Conservation (phyloP, 257 asterid genomes). For the Apocynum venetum region DNA sequence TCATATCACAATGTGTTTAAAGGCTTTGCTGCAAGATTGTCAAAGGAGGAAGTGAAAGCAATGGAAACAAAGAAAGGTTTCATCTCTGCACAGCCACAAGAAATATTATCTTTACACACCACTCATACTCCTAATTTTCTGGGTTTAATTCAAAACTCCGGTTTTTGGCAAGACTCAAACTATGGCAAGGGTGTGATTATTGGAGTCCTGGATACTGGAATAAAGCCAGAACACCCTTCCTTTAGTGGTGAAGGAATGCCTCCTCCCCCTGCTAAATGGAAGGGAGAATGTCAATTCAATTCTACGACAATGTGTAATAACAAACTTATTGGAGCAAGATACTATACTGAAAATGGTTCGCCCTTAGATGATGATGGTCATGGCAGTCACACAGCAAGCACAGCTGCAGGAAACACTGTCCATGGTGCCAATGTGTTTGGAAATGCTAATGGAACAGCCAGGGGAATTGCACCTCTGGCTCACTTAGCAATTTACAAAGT, state of each 20-base stretch:
- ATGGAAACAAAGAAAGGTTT: constrained; percentile 18
- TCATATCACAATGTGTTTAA: constrained; percentile 14
- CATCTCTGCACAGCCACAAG: constrained; percentile 7
- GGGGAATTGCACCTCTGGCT: constrained; percentile 18
- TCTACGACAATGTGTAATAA: constrained; percentile 8
- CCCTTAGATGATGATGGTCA: constrained; percentile 9
- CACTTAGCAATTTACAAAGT: constrained; percentile 20
- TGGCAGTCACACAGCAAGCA: constrained; percentile 21
- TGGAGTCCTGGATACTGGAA: constrained; percentile 18
- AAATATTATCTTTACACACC: constrained; percentile 9
- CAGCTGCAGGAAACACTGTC: constrained; percentile 21
- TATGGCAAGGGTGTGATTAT: constrained; percentile 18
- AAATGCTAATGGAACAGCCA: constrained; percentile 21
- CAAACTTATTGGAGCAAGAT: constrained; percentile 18
- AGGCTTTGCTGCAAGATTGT: constrained; percentile 19
- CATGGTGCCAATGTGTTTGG: constrained; percentile 18
- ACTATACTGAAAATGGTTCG: neutral
- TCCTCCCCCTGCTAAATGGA: constrained; percentile 22
- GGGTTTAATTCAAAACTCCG: constrained; percentile 12
- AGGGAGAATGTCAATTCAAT: constrained; percentile 12
- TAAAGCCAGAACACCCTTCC: constrained; percentile 18
- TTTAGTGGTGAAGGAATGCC: constrained; percentile 11
- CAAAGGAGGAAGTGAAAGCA: constrained; percentile 7
- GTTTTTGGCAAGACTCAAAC: constrained; percentile 14
- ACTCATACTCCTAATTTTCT: constrained; percentile 15